These are phyloP conservation scores for Diaporthe capsici DNA, from an alignment of 2,329 filamentous ascomycete species.

Conservation along the genomic window DNA sequence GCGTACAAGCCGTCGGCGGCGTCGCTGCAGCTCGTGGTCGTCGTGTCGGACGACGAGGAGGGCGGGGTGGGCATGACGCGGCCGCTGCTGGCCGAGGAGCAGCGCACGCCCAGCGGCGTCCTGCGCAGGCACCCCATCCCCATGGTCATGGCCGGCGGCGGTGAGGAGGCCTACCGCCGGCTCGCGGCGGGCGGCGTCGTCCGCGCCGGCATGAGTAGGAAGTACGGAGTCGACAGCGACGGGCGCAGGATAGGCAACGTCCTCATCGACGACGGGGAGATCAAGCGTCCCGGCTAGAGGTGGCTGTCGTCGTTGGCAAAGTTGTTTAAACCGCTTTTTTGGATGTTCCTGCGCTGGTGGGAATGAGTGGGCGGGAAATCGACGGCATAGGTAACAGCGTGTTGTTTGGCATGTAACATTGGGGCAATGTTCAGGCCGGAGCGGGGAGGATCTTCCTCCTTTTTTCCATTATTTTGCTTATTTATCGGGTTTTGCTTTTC, in stretches of 20 bases:
- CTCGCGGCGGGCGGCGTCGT: constrained; percentile 68
- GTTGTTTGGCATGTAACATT: background rate
- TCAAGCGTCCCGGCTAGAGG: constrained; percentile 11
- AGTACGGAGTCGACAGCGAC: constrained; percentile 86
- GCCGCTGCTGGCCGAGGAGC: constrained; percentile 82
- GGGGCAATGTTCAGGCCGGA: background rate
- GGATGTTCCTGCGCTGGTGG: background rate
- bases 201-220: constrained; percentile 80
- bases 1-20: constrained; percentile 73
- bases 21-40: constrained; percentile 83
- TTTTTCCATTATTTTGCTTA: background rate
- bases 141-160: constrained; percentile 86
- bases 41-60: constrained; percentile 75
- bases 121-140: constrained; percentile 80
- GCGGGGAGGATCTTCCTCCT: background rate
- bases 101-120: constrained; percentile 79
- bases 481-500: background rate
- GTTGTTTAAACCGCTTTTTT: too few relatives aligned
- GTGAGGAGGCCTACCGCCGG: constrained; percentile 73
- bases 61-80: constrained; percentile 54
- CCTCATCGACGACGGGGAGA: constrained; percentile 66
- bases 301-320: background rate
- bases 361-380: background rate
- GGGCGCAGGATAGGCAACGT: constrained; percentile 85
- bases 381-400: background rate